Evolutionary conservation across 1,284 basidiomycete species (phyloP).

Genomic region (Trichosporon inkin): DNA sequence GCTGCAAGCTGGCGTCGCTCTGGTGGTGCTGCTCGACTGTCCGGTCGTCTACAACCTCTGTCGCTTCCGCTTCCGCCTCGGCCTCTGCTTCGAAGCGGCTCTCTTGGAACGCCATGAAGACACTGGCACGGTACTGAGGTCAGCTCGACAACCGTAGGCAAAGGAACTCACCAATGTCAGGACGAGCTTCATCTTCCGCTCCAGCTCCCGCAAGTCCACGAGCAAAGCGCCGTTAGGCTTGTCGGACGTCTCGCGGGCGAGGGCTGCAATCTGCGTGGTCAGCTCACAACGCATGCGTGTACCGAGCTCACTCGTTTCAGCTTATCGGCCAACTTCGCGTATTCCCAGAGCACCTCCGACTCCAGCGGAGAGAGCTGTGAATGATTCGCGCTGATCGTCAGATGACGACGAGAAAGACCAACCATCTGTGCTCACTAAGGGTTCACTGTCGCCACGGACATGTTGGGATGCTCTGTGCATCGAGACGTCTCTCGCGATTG

Average conservation of each 20-base stretch:
- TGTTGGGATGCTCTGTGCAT: background rate
- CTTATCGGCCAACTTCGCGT: slow-evolving; percentile 66
- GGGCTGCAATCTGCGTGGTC: slow-evolving; percentile 43
- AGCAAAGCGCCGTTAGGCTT: slow-evolving; percentile 71
- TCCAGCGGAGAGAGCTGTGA: slow-evolving; percentile 61
- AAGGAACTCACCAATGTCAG: slow-evolving; percentile 67
- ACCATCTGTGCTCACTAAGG: background rate
- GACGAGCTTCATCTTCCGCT: slow-evolving; percentile 92
- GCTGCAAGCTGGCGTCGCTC: background rate
- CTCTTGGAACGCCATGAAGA: slow-evolving; percentile 85
- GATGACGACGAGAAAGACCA: background rate
- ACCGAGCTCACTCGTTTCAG: slow-evolving; percentile 60
- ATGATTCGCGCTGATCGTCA: slow-evolving; percentile 49
- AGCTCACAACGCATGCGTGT: background rate
- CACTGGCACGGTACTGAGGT: slow-evolving; percentile 84
- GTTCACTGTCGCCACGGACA: slow-evolving; percentile 1
- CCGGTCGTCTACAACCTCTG: background rate
- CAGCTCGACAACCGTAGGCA: background rate
- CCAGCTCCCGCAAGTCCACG: slow-evolving; percentile 72
- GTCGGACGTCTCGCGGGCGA: slow-evolving; percentile 52
- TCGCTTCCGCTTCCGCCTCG: background rate
- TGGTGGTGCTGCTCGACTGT: slow-evolving; percentile 10
- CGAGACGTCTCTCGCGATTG: background rate
- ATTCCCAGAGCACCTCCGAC: slow-evolving; percentile 71
- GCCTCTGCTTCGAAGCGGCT: slow-evolving; percentile 9